These are phyloP conservation scores for Fusarium sp. DNA, from an alignment of 2,329 filamentous ascomycete species.

Conservation along the genomic window DNA sequence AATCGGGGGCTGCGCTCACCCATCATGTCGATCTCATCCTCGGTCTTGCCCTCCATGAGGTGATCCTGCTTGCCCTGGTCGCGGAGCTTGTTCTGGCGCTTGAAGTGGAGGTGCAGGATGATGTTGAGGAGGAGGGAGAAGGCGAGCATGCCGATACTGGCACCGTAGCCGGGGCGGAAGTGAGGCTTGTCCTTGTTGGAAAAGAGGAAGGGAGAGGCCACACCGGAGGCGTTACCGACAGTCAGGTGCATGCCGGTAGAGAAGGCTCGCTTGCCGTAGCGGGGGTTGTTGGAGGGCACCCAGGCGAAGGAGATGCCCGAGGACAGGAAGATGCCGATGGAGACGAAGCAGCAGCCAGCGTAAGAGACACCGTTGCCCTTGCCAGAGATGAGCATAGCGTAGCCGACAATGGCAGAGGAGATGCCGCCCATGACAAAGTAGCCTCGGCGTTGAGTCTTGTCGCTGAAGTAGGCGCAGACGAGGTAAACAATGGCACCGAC, in stretches of 20 bases:
- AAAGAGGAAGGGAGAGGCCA: constrained; percentile 68
- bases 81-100: constrained; percentile 48
- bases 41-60: constrained; percentile 52
- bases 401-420: constrained; percentile 62
- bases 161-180: constrained; percentile 60
- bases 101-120: constrained; percentile 44
- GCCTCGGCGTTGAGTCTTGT: constrained; percentile 63
- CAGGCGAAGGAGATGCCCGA: constrained; percentile 50
- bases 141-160: constrained; percentile 58
- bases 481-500: constrained; percentile 69
- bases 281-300: constrained; percentile 64
- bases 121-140: constrained; percentile 46
- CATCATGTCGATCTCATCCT: constrained; percentile 53
- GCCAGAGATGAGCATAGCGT: constrained; percentile 64
- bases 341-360: constrained; percentile 68
- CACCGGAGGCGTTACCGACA: constrained; percentile 68
- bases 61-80: constrained; percentile 50
- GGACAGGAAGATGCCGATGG: constrained; percentile 60
- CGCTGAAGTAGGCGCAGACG: constrained; percentile 63
- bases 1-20: constrained; percentile 53
- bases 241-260: constrained; percentile 68
- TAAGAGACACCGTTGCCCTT: constrained; percentile 66
- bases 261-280: constrained; percentile 70
- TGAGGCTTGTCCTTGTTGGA: constrained; percentile 52
- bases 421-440: constrained; percentile 61